A percentile compares a stretch with the other conserved stretches of the same genome.
phyloP scores from a whole-genome alignment of 768 basidiomycete species.

The Phaffia tasmanica region DNA sequence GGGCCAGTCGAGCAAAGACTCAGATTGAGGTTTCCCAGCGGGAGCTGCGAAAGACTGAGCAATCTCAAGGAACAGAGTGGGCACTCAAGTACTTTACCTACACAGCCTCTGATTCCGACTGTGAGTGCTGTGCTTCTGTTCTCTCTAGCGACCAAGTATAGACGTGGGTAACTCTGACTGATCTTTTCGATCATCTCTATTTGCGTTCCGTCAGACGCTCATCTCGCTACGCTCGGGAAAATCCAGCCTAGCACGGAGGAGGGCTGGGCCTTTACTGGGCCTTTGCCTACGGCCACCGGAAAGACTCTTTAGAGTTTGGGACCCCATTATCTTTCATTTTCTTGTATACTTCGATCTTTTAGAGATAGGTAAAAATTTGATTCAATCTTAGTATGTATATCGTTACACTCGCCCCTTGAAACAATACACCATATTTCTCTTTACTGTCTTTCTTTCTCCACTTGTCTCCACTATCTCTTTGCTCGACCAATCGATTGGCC shows the following conservation, averaged over 20 bases:
- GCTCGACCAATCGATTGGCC: no score
- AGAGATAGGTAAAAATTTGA: no score
- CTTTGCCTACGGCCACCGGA: conserved; percentile 2
- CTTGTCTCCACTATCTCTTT: no score
- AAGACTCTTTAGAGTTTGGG: no score
- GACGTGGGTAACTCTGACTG: neutral
- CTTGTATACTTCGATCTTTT: no score
- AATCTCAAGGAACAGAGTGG: conserved; percentile 61
- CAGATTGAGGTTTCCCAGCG: conserved; percentile 71
- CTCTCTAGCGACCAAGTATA: neutral
- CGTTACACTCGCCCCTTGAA: no score
- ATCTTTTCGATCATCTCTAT: neutral
- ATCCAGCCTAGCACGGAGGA: conserved; percentile 63
- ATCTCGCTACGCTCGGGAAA: conserved; percentile 53
- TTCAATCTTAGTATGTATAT: no score
- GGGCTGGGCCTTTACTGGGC: conserved; percentile 52
- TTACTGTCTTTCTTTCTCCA: no score
- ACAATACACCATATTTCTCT: no score
- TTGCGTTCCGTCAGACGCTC: conserved; percentile 46
- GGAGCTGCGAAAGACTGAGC: conserved; percentile 73
- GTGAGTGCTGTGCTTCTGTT: conserved; percentile 41
- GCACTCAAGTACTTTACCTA: conserved; percentile 63
- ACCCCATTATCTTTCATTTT: no score
- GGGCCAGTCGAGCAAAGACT: conserved; percentile 57
- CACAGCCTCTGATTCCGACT: conserved; percentile 59